Percentiles rank a stretch among this genome's conserved stretches.
phyloP scores from a whole-genome alignment of 352 stramenopile genomes.

The Phytophthora syringae region DNA sequence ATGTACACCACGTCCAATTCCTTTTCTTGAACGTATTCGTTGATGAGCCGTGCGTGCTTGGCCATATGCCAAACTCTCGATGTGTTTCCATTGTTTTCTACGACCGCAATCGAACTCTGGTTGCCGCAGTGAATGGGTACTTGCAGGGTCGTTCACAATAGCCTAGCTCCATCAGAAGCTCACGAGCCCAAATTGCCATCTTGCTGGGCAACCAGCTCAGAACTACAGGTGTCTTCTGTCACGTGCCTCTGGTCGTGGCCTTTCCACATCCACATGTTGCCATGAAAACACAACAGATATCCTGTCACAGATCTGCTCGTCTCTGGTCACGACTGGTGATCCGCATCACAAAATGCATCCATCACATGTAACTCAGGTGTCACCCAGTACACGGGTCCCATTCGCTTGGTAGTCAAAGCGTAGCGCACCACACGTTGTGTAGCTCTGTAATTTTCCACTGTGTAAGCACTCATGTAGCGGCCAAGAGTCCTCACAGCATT shows the following conservation, averaged over 20 bases:
- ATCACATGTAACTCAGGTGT: neutral
- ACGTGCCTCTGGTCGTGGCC: neutral
- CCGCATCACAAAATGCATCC: slow-evolving; percentile 3
- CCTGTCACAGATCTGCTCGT: slow-evolving; percentile 5
- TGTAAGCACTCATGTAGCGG: neutral
- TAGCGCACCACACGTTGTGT: neutral
- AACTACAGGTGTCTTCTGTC: slow-evolving; percentile 2
- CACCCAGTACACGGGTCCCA: neutral
- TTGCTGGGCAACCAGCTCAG: slow-evolving; percentile 4
- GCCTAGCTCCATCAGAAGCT: no score
- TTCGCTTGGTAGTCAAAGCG: no score
- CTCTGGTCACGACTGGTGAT: slow-evolving; percentile 11
- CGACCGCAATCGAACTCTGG: no score
- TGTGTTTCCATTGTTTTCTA: no score
- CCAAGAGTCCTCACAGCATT: neutral
- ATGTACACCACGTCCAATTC: no score
- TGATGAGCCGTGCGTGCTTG: no score
- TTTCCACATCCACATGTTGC: slow-evolving; percentile 12
- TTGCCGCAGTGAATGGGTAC: no score
- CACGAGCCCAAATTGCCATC: no score
- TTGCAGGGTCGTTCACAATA: no score
- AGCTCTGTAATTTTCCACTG: neutral
- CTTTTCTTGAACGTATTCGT: no score
- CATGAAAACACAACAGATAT: neutral
- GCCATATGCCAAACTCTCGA: no score